Percentiles rank a stretch among this genome's conserved stretches.
Conservation (phyloP, 176 grass and related monocot species). For the Otatea glauca region DNA sequence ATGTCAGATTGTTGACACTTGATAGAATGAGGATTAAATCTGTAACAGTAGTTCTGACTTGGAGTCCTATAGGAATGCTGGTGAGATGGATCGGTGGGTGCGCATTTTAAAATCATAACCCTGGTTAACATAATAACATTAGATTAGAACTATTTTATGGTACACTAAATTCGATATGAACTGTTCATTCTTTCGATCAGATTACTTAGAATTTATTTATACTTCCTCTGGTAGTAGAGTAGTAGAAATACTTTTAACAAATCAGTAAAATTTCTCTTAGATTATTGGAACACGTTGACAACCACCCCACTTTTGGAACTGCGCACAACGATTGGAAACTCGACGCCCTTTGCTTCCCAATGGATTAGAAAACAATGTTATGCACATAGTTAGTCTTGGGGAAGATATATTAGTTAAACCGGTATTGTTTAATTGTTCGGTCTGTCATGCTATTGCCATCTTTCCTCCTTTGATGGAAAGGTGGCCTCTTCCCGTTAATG, state of each 20-base stretch:
- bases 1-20: neutral
- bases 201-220: no score
- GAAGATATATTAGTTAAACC: slow-evolving; percentile 5
- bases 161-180: no score
- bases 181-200: no score
- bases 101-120: no score
- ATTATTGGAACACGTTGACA: slow-evolving; percentile 1
- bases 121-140: no score
- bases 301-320: neutral
- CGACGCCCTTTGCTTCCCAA: slow-evolving; percentile 16
- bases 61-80: neutral
- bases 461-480: neutral
- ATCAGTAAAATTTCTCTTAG: no score
- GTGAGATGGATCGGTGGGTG: slow-evolving; percentile 24
- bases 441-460: slow-evolving; percentile 18
- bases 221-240: no score
- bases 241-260: no score
- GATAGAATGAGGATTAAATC: neutral
- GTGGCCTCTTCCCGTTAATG: slow-evolving; percentile 8
- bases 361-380: slow-evolving; percentile 11
- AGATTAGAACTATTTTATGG: no score
- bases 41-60: neutral
- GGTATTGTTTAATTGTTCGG: neutral
- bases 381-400: neutral
- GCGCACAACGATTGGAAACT: neutral